Percentiles rank a stretch among this genome's conserved stretches.
These are phyloP conservation scores for Lachancea waltii DNA, from an alignment of 805 yeast species.

Conservation along the genomic window DNA sequence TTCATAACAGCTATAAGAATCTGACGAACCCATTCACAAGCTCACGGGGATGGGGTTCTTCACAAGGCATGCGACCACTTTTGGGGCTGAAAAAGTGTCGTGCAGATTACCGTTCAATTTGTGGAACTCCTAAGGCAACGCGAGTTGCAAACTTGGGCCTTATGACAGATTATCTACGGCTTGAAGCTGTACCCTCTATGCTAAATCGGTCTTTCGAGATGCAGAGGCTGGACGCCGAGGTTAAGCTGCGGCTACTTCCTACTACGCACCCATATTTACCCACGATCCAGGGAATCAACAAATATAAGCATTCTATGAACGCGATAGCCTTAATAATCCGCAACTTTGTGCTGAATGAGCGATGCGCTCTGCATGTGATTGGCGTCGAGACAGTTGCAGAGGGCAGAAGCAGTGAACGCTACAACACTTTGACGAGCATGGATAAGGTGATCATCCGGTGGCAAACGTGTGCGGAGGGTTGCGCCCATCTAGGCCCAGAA, in stretches of 20 bases:
- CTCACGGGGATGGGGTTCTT: no score
- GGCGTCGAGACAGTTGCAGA: conserved; percentile 31
- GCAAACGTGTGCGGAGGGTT: conserved; percentile 22
- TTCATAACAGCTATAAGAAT: neutral
- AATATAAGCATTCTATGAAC: conserved; percentile 52
- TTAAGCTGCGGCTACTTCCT: conserved; percentile 53
- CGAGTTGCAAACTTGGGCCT: conserved; percentile 42
- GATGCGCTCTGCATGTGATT: conserved; percentile 45
- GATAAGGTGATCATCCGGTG: conserved; percentile 26
- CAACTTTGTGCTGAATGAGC: conserved; percentile 49
- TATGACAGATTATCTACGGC: conserved; percentile 42
- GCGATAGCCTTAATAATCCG: conserved; percentile 49
- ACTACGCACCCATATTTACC: conserved; percentile 50
- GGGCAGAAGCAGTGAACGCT: conserved; percentile 8
- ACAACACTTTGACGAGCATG: conserved; percentile 16
- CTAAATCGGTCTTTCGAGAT: conserved; percentile 41
- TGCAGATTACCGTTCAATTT: neutral
- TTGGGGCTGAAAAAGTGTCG: neutral
- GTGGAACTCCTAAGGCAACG: conserved; percentile 1
- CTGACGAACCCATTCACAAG: neutral
- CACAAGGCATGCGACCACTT: conserved; percentile 3
- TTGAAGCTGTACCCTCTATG: conserved; percentile 44
- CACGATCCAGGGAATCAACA: conserved; percentile 45
- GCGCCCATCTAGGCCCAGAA: conserved; percentile 2
- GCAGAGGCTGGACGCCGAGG: conserved; percentile 38